These are phyloP conservation scores for Ceriops decandra DNA, from an alignment of 345 rosid species.

Conservation along the genomic window DNA sequence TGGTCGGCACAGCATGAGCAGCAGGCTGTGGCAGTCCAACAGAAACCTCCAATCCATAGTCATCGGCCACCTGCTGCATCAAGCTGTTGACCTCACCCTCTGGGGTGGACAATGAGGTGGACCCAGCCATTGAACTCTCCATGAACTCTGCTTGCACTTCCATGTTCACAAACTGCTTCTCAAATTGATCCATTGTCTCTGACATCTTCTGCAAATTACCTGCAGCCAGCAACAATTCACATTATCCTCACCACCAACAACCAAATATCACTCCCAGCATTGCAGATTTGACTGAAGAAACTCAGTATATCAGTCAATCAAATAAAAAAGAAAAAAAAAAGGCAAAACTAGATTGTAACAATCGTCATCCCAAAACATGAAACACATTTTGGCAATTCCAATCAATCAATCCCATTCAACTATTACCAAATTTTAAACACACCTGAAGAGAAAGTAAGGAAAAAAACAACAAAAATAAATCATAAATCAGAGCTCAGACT, in stretches of 20 bases:
- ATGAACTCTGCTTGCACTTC: slow-evolving; percentile 98
- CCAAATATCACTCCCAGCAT: too few relatives aligned
- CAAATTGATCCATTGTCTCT: slow-evolving; percentile 96
- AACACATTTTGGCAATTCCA: too few relatives aligned
- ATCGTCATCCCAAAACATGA: too few relatives aligned
- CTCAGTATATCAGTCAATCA: too few relatives aligned
- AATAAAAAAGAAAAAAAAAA: too few relatives aligned
- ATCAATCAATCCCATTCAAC: too few relatives aligned
- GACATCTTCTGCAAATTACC: slow-evolving; percentile 99
- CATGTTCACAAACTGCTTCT: slow-evolving; percentile 99
- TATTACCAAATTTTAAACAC: too few relatives aligned
- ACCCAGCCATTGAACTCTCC: slow-evolving; percentile 99
- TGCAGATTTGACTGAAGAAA: too few relatives aligned
- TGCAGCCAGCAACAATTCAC: slow-evolving; percentile 26
- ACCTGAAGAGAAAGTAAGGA: too few relatives aligned
- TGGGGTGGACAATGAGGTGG: slow-evolving; percentile 92
- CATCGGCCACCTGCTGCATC: slow-evolving; percentile 99
- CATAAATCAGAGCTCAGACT: too few relatives aligned
- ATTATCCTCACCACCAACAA: not conserved
- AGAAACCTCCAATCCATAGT: slow-evolving; percentile 93
- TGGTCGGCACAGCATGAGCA: slow-evolving; percentile 80
- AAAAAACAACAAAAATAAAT: too few relatives aligned
- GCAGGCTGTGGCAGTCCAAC: slow-evolving; percentile 97
- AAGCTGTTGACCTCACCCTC: slow-evolving; percentile 97
- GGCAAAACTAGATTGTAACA: too few relatives aligned